A percentile compares a stretch with the other conserved stretches of the same genome.
phyloP scores from a whole-genome alignment of 192 early-diverging fungal genomes.

The Rhizophagus sp. region DNA sequence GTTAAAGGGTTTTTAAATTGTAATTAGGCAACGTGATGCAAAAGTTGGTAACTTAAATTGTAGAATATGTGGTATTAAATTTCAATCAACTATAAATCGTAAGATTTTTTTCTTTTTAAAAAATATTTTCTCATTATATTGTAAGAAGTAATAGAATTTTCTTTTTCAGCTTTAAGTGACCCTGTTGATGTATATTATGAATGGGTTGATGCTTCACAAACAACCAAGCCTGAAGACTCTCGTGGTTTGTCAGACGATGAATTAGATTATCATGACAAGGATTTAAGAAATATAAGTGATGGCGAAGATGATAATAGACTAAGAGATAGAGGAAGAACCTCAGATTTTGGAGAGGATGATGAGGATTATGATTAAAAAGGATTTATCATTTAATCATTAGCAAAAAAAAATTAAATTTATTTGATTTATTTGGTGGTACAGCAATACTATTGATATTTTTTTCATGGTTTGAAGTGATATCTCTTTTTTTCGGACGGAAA shows the following conservation, averaged over 20 bases:
- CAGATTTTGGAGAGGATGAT: conserved; percentile 3
- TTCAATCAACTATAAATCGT: conserved; percentile 68
- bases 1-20: background rate
- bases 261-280: background rate
- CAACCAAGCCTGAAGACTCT: background rate
- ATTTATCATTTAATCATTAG: background rate
- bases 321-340: background rate
- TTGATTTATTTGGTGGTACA: too few relatives aligned
- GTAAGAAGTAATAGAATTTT: background rate
- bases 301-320: background rate
- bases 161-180: conserved; percentile 63
- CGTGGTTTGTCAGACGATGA: background rate
- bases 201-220: conserved; percentile 88
- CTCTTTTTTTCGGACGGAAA: too few relatives aligned
- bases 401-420: too few relatives aligned
- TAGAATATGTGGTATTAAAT: conserved; percentile 69
- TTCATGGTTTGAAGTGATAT: too few relatives aligned
- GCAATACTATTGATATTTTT: too few relatives aligned
- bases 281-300: background rate
- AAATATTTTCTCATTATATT: too few relatives aligned
- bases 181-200: conserved; percentile 88
- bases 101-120: conserved; percentile 6
- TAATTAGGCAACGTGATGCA: conserved; percentile 52
- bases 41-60: conserved; percentile 75
- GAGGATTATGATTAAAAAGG: background rate